These are phyloP conservation scores for Plenodomus biglobosus DNA, from an alignment of 2,329 filamentous ascomycete species.

Conservation along the genomic window DNA sequence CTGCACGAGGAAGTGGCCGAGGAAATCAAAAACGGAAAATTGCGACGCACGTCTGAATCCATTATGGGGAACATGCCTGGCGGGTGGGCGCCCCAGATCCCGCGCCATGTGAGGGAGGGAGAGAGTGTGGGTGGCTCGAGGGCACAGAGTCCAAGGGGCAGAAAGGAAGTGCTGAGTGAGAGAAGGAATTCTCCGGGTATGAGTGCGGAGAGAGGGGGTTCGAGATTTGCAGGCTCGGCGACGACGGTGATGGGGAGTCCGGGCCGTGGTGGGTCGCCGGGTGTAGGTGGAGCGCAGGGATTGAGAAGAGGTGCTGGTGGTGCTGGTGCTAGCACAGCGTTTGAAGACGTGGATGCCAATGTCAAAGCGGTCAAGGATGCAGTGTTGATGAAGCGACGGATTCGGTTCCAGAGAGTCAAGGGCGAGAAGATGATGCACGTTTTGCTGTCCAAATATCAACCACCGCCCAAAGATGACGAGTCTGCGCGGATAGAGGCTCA, in stretches of 20 bases:
- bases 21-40: slow-evolving; percentile 20
- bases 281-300: too few relatives aligned
- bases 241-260: background rate
- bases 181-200: background rate
- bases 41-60: background rate
- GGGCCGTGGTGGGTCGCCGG: background rate
- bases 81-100: slow-evolving; percentile 43
- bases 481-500: too few relatives aligned
- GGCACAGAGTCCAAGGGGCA: slow-evolving; percentile 39
- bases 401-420: slow-evolving; percentile 36
- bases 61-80: slow-evolving; percentile 3
- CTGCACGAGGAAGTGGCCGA: slow-evolving; percentile 50
- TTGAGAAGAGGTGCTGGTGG: too few relatives aligned
- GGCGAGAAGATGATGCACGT: slow-evolving; percentile 34
- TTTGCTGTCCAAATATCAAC: slow-evolving; percentile 40
- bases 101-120: slow-evolving; percentile 37
- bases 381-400: slow-evolving; percentile 39
- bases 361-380: slow-evolving; percentile 33
- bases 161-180: slow-evolving; percentile 37
- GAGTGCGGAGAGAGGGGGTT: background rate
- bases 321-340: too few relatives aligned
- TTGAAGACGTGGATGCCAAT: slow-evolving; percentile 23
- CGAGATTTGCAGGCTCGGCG: background rate
- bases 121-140: background rate
- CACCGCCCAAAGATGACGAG: slow-evolving; percentile 38